Percentiles rank a stretch among this genome's conserved stretches.
phyloP scores from a whole-genome alignment of 495 filamentous ascomycete genomes.

The Cudoniella acicularis region DNA sequence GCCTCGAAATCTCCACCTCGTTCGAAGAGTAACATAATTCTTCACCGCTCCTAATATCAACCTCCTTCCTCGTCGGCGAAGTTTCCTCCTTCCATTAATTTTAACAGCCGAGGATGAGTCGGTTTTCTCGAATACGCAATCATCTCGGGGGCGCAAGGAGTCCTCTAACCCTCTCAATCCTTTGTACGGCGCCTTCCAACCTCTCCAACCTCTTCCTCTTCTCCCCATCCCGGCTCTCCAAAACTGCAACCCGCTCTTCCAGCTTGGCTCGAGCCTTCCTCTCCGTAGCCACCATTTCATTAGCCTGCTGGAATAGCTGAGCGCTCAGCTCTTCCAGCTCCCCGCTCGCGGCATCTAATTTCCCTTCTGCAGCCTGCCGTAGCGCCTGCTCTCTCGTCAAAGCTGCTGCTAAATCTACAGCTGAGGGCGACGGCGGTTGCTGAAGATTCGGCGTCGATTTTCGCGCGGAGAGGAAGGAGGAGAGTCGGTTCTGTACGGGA shows the following conservation, averaged over 20 bases:
- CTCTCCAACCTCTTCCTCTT: constrained; percentile 67
- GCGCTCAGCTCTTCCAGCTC: constrained; percentile 90
- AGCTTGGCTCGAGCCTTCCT: constrained; percentile 73
- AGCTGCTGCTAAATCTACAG: constrained; percentile 61
- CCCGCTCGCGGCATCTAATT: constrained; percentile 62
- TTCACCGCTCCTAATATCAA: constrained; percentile 7
- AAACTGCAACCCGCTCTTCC: constrained; percentile 66
- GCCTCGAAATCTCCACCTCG: background rate
- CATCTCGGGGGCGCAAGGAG: constrained; percentile 41
- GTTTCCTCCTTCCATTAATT: background rate
- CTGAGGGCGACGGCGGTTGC: constrained; percentile 28
- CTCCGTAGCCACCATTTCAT: constrained; percentile 95
- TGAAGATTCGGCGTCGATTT: constrained; percentile 40
- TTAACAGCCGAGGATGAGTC: background rate
- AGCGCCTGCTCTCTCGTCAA: constrained; percentile 67
- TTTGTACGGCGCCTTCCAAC: constrained; percentile 73
- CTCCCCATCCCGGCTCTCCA: constrained; percentile 68
- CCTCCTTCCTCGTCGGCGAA: background rate
- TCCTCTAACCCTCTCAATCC: constrained; percentile 68
- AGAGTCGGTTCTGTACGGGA: constrained; percentile 45
- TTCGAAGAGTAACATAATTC: constrained; percentile 13
- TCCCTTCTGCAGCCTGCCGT: constrained; percentile 70
- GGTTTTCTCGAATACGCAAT: background rate
- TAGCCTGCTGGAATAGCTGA: constrained; percentile 86
- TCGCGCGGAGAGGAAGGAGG: constrained; percentile 61